Percentiles rank a stretch among this genome's conserved stretches.
These are phyloP conservation scores for Dothideomycetes sp. DNA, from an alignment of 2,329 filamentous ascomycete genomes.

Conservation along the genomic window DNA sequence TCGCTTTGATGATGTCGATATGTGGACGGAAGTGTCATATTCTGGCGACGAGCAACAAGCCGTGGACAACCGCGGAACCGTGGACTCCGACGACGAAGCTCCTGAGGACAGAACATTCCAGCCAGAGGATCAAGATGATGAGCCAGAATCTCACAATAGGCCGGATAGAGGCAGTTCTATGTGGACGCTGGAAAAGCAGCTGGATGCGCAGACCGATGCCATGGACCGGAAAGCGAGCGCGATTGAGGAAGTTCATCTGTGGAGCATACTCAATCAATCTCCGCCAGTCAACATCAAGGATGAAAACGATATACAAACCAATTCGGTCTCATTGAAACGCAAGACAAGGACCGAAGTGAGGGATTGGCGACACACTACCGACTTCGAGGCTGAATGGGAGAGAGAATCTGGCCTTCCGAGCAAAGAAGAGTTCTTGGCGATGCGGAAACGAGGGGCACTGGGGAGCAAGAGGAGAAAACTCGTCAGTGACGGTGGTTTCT, in stretches of 20 bases:
- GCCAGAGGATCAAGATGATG: slow-evolving; percentile 1
- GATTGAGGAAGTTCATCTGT: slow-evolving; percentile 35
- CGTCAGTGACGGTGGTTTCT: no score
- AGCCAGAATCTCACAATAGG: slow-evolving; percentile 7
- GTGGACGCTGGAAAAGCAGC: slow-evolving; percentile 11
- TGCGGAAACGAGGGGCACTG: slow-evolving; percentile 8
- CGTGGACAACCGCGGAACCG: not conserved
- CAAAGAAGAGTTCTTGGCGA: slow-evolving; percentile 10
- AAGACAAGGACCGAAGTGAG: slow-evolving; percentile 23
- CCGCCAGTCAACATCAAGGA: slow-evolving; percentile 13
- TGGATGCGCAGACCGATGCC: slow-evolving; percentile 35
- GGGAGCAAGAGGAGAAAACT: slow-evolving; percentile 10
- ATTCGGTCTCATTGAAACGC: slow-evolving; percentile 19
- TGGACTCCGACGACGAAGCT: not conserved
- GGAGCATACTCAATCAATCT: slow-evolving; percentile 28
- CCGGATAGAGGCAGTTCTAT: not conserved
- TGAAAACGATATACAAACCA: slow-evolving; percentile 11
- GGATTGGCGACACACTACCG: slow-evolving; percentile 34
- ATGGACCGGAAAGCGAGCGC: slow-evolving; percentile 35
- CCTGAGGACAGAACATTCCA: not conserved
- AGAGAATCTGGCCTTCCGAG: slow-evolving; percentile 3
- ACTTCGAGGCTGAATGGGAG: slow-evolving; percentile 43
- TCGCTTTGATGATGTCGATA: slow-evolving; percentile 30
- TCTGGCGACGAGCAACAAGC: slow-evolving; percentile 10
- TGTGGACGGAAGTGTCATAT: slow-evolving; percentile 15